A percentile compares a stretch with the other conserved stretches of the same genome.
These are phyloP conservation scores for Trypanosoma vivax DNA, from an alignment of 208 protist species.

Conservation along the genomic window DNA sequence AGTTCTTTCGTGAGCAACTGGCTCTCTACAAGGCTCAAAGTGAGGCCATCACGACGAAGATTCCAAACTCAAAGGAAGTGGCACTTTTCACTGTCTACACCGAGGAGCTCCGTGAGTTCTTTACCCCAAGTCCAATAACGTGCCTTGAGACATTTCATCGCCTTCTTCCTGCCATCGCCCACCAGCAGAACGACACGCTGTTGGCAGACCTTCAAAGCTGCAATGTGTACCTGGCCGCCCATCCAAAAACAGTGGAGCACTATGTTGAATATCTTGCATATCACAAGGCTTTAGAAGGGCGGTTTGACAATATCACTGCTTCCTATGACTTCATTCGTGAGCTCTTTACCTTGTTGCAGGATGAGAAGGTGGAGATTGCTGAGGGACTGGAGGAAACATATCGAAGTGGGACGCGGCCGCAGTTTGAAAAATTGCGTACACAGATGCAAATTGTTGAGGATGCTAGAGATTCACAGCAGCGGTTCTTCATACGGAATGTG, in stretches of 20 bases:
- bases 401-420: slow-evolving; percentile 84
- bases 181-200: slow-evolving; percentile 80
- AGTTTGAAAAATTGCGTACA: slow-evolving; percentile 91
- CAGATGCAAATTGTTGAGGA: slow-evolving; percentile 85
- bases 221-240: slow-evolving; percentile 68
- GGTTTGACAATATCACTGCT: slow-evolving; percentile 72
- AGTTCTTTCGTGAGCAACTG: slow-evolving; percentile 87
- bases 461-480: slow-evolving; percentile 82
- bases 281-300: slow-evolving; percentile 65
- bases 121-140: slow-evolving; percentile 82
- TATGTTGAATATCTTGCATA: slow-evolving; percentile 89
- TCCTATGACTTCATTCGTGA: slow-evolving; percentile 90
- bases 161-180: slow-evolving; percentile 89
- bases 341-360: slow-evolving; percentile 80
- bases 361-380: slow-evolving; percentile 82
- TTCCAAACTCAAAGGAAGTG: slow-evolving; percentile 78
- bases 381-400: slow-evolving; percentile 90
- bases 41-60: slow-evolving; percentile 80
- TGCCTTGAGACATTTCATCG: slow-evolving; percentile 86
- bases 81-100: slow-evolving; percentile 86
- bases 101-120: slow-evolving; percentile 80
- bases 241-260: slow-evolving; percentile 89
- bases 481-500: slow-evolving; percentile 88
- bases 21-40: slow-evolving; percentile 80
- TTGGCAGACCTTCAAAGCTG: slow-evolving; percentile 80